These are phyloP conservation scores for Fusarium guadeloupense DNA, from an alignment of 2,329 filamentous ascomycete genomes.

Conservation along the genomic window DNA sequence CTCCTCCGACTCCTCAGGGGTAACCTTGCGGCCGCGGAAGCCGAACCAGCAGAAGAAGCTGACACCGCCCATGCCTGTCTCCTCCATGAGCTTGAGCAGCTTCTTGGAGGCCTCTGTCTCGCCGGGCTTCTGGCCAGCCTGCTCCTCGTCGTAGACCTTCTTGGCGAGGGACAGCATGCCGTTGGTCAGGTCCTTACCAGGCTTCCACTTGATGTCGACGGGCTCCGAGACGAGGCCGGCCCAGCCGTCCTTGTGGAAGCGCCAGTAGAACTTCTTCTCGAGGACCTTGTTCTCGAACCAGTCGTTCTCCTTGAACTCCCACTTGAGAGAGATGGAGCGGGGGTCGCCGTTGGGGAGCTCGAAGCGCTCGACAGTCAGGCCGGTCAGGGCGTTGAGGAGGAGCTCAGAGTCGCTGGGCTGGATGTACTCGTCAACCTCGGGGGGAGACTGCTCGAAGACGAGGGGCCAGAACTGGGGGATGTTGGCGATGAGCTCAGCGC, in stretches of 20 bases:
- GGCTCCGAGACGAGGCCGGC: conserved; percentile 86
- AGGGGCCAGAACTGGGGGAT: conserved; percentile 95
- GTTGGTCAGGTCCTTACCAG: conserved; percentile 79
- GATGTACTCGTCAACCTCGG: conserved; percentile 88
- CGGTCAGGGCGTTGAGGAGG: conserved; percentile 73
- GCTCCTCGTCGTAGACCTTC: conserved; percentile 71
- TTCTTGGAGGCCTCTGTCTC: conserved; percentile 60
- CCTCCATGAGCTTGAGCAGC: conserved; percentile 65
- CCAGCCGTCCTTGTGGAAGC: conserved; percentile 73
- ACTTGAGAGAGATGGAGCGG: conserved; percentile 78
- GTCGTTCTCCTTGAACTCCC: conserved; percentile 83
- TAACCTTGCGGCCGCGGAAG: conserved; percentile 75
- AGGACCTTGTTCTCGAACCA: conserved; percentile 81
- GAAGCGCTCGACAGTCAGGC: conserved; percentile 79
- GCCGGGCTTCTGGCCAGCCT: conserved; percentile 53
- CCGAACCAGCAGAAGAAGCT: conserved; percentile 94
- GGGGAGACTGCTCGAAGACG: conserved; percentile 86
- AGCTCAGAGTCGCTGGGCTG: conserved; percentile 80
- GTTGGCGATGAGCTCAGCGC: conserved; percentile 72
- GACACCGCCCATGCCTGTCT: conserved; percentile 69
- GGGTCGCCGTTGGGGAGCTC: conserved; percentile 82
- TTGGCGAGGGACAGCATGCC: conserved; percentile 80
- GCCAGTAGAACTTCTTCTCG: conserved; percentile 93
- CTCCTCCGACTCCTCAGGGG: conserved; percentile 74
- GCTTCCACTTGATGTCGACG: conserved; percentile 87